Percentiles rank a stretch among this genome's conserved stretches.
Conservation (phyloP, 2,329 filamentous ascomycete species). For the Penicillium concentricum region DNA sequence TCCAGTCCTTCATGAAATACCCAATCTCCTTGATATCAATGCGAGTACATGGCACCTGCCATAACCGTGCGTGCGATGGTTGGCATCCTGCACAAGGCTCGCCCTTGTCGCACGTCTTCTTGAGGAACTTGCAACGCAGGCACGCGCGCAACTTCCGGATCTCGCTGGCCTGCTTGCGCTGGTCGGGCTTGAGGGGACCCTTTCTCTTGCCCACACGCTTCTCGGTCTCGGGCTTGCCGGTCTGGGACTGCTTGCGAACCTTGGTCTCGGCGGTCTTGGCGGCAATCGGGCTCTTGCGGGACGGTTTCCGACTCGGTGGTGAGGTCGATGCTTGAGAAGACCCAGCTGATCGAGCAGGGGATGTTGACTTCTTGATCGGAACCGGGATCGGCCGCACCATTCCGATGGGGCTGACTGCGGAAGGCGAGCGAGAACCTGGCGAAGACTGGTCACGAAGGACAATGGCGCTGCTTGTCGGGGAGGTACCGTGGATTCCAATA, state of each 20-base stretch:
- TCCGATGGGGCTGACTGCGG: slow-evolving; percentile 64
- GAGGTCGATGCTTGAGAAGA: slow-evolving; percentile 61
- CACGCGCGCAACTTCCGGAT: slow-evolving; percentile 94
- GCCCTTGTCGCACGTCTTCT: slow-evolving; percentile 98
- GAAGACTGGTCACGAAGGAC: slow-evolving; percentile 44
- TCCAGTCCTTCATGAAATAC: slow-evolving; percentile 99
- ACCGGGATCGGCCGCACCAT: slow-evolving; percentile 65
- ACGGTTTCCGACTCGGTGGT: slow-evolving; percentile 63
- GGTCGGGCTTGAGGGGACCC: slow-evolving; percentile 86
- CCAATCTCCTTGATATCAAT: slow-evolving; percentile 98
- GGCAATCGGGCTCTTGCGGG: slow-evolving; percentile 71
- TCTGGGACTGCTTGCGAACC: slow-evolving; percentile 70
- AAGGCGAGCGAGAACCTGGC: slow-evolving; percentile 44
- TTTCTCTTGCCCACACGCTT: slow-evolving; percentile 91
- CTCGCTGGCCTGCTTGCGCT: slow-evolving; percentile 93
- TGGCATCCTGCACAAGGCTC: slow-evolving; percentile 95
- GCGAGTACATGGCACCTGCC: slow-evolving; percentile 96
- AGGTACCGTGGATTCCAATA: slow-evolving; percentile 24
- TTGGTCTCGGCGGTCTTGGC: slow-evolving; percentile 81
- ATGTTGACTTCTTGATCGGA: slow-evolving; percentile 48
- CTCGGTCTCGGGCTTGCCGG: slow-evolving; percentile 80
- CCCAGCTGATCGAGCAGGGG: slow-evolving; percentile 59
- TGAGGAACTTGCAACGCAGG: slow-evolving; percentile 94
- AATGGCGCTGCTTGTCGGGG: slow-evolving; percentile 26
- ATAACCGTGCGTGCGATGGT: slow-evolving; percentile 89